Conservation (phyloP, 805 yeast genomes). For the Priceomyces medius region DNA sequence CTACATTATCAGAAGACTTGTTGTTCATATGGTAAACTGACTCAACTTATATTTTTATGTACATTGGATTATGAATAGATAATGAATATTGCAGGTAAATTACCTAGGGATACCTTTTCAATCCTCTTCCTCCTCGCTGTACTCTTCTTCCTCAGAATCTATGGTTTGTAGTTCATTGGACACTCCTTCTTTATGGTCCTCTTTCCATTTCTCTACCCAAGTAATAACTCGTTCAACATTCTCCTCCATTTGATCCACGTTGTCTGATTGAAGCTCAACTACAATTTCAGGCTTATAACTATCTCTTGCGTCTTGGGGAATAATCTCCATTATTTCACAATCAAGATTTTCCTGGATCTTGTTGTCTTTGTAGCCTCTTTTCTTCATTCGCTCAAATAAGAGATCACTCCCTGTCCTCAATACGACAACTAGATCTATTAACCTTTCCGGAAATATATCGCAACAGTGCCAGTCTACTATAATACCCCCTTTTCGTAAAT, state of each 20-base stretch:
- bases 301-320: conserved; percentile 82
- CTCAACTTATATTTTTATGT: background rate
- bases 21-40: conserved; percentile 13
- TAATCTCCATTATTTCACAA: conserved; percentile 95
- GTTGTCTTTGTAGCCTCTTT: conserved; percentile 74
- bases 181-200: conserved; percentile 44
- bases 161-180: conserved; percentile 26
- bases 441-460: conserved; percentile 89
- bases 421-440: conserved; percentile 90
- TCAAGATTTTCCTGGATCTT: conserved; percentile 91
- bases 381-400: conserved; percentile 71
- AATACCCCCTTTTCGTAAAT: conserved; percentile 81
- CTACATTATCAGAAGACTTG: conserved; percentile 33
- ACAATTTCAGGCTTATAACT: conserved; percentile 78
- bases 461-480: conserved; percentile 97
- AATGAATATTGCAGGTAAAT: background rate
- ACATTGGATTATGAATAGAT: conserved; percentile 2
- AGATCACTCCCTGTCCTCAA: conserved; percentile 71
- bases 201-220: conserved; percentile 78
- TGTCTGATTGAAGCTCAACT: conserved; percentile 73
- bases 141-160: conserved; percentile 10
- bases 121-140: conserved; percentile 9
- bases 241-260: conserved; percentile 73
- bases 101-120: conserved; percentile 8
- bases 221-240: conserved; percentile 71